Conservation (phyloP, 2,329 filamentous ascomycete genomes). For the Trichoderma sp. region DNA sequence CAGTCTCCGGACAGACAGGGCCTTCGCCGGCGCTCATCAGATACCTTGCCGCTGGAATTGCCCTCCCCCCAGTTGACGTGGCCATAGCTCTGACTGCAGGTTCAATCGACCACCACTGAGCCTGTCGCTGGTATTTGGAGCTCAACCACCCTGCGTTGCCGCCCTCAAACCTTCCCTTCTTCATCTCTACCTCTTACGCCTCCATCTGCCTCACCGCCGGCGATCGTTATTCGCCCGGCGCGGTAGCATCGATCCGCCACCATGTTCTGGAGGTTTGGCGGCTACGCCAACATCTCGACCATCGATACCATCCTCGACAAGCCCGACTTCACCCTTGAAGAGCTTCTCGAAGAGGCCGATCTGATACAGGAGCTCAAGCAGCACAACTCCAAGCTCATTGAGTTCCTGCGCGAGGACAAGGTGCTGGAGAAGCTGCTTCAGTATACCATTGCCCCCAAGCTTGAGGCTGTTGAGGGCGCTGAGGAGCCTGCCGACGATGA, state of each 20-base stretch:
- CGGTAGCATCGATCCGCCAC: constrained; percentile 51
- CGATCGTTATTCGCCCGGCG: constrained; percentile 39
- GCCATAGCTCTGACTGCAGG: not conserved
- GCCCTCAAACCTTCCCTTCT: not conserved
- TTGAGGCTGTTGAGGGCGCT: constrained; percentile 57
- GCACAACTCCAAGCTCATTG: constrained; percentile 95
- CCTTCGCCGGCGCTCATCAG: not conserved
- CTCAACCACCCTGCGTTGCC: not conserved
- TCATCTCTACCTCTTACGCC: constrained; percentile 23
- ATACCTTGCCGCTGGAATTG: not conserved
- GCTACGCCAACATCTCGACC: constrained; percentile 95
- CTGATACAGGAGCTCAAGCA: constrained; percentile 97
- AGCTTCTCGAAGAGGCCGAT: constrained; percentile 93
- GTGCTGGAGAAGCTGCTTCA: constrained; percentile 83
- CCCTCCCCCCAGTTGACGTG: constrained; percentile 8
- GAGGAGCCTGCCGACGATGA: constrained; percentile 55
- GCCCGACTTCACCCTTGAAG: constrained; percentile 91
- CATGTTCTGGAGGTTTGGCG: constrained; percentile 99
- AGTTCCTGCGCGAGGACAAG: constrained; percentile 87
- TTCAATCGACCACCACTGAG: not conserved
- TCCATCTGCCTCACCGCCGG: constrained; percentile 37
- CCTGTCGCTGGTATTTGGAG: constrained; percentile 10
- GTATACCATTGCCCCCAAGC: constrained; percentile 83
- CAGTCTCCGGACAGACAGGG: not conserved
- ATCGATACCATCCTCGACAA: constrained; percentile 98